Conservation (phyloP, 805 yeast species). For the Yamadazyma paraphyllophila region DNA sequence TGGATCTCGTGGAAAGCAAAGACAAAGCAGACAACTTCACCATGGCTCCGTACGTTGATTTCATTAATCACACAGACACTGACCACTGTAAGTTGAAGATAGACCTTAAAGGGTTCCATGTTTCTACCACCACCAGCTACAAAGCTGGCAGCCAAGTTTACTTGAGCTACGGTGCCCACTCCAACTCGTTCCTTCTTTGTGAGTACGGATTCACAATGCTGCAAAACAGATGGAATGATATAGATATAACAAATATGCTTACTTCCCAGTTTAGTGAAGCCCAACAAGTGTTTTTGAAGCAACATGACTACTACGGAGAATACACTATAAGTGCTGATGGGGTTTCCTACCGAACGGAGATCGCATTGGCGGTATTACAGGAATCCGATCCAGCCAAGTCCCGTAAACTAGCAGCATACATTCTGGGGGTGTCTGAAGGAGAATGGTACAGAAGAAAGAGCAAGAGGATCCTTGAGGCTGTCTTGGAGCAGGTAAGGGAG, state of each 20-base stretch:
- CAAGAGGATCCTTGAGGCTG: background rate
- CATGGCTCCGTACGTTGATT: constrained; percentile 88
- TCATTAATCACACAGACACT: constrained; percentile 67
- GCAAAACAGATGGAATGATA: constrained; percentile 62
- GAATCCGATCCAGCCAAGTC: constrained; percentile 30
- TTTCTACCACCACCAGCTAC: constrained; percentile 31
- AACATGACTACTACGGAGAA: constrained; percentile 64
- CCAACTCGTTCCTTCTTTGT: constrained; percentile 73
- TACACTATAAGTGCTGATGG: constrained; percentile 57
- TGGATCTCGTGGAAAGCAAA: constrained; percentile 58
- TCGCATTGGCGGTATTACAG: constrained; percentile 65
- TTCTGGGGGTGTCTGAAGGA: constrained; percentile 52
- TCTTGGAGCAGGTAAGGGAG: background rate
- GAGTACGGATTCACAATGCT: constrained; percentile 81
- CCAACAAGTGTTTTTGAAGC: constrained; percentile 47
- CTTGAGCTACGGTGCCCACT: constrained; percentile 85
- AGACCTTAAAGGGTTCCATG: constrained; percentile 51
- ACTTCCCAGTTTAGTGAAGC: constrained; percentile 27
- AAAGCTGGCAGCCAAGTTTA: constrained; percentile 54
- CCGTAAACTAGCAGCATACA: constrained; percentile 32
- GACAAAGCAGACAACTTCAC: constrained; percentile 68
- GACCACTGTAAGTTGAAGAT: constrained; percentile 54
- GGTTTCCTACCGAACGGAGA: constrained; percentile 69
- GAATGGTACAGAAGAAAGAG: background rate
- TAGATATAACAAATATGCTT: constrained; percentile 58